Conservation (phyloP, 345 rosid genomes). For the Hevea brasiliensis region DNA sequence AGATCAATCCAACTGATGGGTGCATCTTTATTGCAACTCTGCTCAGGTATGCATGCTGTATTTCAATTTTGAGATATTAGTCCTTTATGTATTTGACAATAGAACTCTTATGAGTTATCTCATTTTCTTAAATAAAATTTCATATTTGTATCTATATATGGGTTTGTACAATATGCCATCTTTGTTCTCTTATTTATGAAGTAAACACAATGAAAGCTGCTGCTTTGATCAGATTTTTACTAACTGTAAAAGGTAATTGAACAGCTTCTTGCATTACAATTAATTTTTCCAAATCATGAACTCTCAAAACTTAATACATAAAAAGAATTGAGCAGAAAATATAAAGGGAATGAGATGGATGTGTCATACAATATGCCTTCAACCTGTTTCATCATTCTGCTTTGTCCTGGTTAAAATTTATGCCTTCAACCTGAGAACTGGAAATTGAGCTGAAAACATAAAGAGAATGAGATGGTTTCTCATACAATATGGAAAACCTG, state of each 20-base stretch:
- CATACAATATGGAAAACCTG: not conserved
- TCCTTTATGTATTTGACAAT: conserved; percentile 1
- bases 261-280: not conserved
- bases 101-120: not conserved
- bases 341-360: too few species aligned
- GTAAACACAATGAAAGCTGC: not conserved
- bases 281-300: too few species aligned
- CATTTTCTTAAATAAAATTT: not conserved
- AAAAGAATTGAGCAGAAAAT: too few species aligned
- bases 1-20: conserved; percentile 76
- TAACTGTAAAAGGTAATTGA: not conserved
- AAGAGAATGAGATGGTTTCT: too few species aligned
- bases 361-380: too few species aligned
- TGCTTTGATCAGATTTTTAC: not conserved
- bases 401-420: not conserved
- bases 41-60: conserved; percentile 43
- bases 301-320: too few species aligned
- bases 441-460: too few species aligned
- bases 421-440: not conserved
- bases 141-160: not conserved
- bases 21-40: conserved; percentile 58
- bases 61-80: conserved; percentile 5
- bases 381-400: too few species aligned
- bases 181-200: not conserved
- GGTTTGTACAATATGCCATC: not conserved